phyloP scores from a whole-genome alignment of 352 stramenopile species.

The Thalassiosira hispida region DNA sequence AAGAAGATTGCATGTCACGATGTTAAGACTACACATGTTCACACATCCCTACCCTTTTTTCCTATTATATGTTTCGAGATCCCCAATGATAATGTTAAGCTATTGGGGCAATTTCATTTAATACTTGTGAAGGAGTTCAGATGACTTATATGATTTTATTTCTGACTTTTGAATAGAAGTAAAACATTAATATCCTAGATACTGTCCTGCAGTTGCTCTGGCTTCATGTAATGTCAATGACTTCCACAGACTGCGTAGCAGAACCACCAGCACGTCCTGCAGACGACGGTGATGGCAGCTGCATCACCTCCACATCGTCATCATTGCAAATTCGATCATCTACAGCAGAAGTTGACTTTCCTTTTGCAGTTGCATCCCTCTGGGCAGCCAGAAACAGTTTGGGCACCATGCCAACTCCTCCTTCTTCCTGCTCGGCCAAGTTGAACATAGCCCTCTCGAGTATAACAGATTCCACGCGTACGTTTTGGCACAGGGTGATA shows the following conservation, averaged over 20 bases:
- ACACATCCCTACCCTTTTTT: too few relatives aligned
- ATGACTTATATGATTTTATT: too few relatives aligned
- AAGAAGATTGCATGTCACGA: neutral
- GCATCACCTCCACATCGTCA: conserved; percentile 39
- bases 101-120: too few relatives aligned
- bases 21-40: neutral
- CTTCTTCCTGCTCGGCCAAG: conserved; percentile 51
- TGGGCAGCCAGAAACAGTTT: conserved; percentile 55
- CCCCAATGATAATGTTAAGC: too few relatives aligned
- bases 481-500: conserved; percentile 12
- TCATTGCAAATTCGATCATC: conserved; percentile 11
- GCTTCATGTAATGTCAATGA: conserved; percentile 18
- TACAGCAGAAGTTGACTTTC: conserved; percentile 26
- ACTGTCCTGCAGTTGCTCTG: neutral
- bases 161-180: too few relatives aligned
- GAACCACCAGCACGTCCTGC: neutral
- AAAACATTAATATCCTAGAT: too few relatives aligned
- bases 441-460: conserved; percentile 54
- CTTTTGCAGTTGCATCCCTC: conserved; percentile 32
- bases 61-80: too few relatives aligned
- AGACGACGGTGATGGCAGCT: conserved; percentile 6
- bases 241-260: neutral
- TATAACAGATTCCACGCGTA: conserved; percentile 29
- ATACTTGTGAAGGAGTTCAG: too few relatives aligned
- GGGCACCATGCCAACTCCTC: conserved; percentile 42